A percentile compares a stretch with the other conserved stretches of the same genome.
These are phyloP conservation scores for Apiospora arundinis DNA, from an alignment of 2,329 filamentous ascomycete genomes.

Conservation along the genomic window DNA sequence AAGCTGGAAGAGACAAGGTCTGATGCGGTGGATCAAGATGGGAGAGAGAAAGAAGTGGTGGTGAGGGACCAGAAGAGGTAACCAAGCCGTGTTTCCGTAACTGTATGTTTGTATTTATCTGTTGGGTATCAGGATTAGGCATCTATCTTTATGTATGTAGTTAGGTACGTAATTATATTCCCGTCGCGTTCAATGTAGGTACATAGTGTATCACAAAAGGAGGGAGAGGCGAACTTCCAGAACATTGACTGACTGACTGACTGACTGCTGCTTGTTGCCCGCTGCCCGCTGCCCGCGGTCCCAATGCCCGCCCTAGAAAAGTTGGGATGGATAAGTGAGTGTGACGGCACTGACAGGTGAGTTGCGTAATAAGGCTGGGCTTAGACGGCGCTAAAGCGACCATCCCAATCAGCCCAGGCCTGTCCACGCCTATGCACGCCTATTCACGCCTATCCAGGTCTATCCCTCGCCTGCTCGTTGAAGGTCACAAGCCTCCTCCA, in stretches of 20 bases:
- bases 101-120: not conserved
- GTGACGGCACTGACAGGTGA: not conserved
- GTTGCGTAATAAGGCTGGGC: constrained; percentile 17
- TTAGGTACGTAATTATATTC: not conserved
- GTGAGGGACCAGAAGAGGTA: not conserved
- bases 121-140: not conserved
- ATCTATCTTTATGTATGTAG: not conserved
- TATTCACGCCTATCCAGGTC: too few relatives aligned
- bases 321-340: constrained; percentile 3
- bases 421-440: too few relatives aligned
- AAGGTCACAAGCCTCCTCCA: constrained; percentile 12
- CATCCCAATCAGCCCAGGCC: not conserved
- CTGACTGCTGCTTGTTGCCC: too few relatives aligned
- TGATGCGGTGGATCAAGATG: not conserved
- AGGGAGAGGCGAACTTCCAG: constrained; percentile 9
- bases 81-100: not conserved
- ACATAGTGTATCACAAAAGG: not conserved
- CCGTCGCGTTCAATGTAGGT: not conserved
- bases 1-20: not conserved
- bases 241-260: not conserved
- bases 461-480: not conserved
- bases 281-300: too few relatives aligned
- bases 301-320: not conserved
- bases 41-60: not conserved
- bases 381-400: not conserved